Evolutionary conservation across 139 green algal species (phyloP), one percentile per base, ranked within the genome.

Genomic region (Limnomonas spitsbergensis): DNA sequence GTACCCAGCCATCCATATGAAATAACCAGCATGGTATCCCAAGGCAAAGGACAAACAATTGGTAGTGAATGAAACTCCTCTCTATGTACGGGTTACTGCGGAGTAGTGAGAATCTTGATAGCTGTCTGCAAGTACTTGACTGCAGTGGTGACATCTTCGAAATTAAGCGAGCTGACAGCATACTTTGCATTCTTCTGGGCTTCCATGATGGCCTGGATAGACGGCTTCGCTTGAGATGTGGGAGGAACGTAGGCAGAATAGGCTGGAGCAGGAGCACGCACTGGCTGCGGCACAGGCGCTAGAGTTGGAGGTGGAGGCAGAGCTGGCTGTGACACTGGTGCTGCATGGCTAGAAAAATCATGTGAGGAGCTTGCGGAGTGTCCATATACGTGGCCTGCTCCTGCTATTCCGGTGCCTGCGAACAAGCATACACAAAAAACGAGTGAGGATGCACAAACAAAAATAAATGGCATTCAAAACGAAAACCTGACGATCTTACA

Each of bases 61-160:
- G 20, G 20, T 61, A 29, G 47, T 61, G 20, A 20, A 61, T 20
- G 20, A 61, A 61, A 61, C 14, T 29, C 14, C 14, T 61, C 47
- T 61, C 20, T 20, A 29, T 61, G 47, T 61, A 61, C 14, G 14
- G 47, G 14, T 29, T 61, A 20, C 14, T 61, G 20, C 14, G 47
- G 14, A 61, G 47, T 29, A 20, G 47, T 61, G 47, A 61, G 47
- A 14, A 29, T 61, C 14, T 61, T 61, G 37, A 95, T 75, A 29
- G 91, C 90, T 42, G 91, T 81, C 3, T 77, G 66, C 14, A 95
- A 82, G 52, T 89, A 88, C 79, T 92, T 91, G 1, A 94, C 76
- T 0, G 90, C 91, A 1, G 90, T 88, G 1, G 32, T 24, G 0
- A 92, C 80, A 70, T 97, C 93, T 72, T 96, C 91, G 84, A 95